A percentile compares a stretch with the other conserved stretches of the same genome.
phyloP scores from a whole-genome alignment of 2,329 filamentous ascomycete genomes.

The Macrophomina phaseolina region DNA sequence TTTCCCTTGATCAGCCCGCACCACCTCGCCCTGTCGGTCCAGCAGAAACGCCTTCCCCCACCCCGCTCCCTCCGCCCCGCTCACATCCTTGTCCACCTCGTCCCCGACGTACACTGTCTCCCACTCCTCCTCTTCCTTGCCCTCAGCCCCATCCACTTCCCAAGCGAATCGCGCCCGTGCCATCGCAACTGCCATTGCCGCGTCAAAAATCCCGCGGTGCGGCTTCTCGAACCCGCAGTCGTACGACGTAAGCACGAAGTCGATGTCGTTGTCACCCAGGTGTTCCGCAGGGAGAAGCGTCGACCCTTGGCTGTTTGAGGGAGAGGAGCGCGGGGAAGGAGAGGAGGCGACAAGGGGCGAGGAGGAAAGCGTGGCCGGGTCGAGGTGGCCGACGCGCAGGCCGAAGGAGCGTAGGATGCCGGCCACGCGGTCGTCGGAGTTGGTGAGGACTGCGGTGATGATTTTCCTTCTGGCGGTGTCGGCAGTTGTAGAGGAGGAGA shows the following conservation, averaged over 20 bases:
- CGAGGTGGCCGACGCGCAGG: slow-evolving; percentile 48
- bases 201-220: slow-evolving; percentile 59
- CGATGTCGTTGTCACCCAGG: slow-evolving; percentile 47
- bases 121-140: slow-evolving; percentile 31
- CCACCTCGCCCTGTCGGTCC: slow-evolving; percentile 38
- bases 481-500: neutral
- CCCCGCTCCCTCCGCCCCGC: slow-evolving; percentile 54
- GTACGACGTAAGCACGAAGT: slow-evolving; percentile 68
- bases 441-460: slow-evolving; percentile 65
- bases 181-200: slow-evolving; percentile 53
- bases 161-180: slow-evolving; percentile 41
- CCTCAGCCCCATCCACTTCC: slow-evolving; percentile 11
- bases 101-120: slow-evolving; percentile 62
- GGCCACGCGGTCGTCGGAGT: slow-evolving; percentile 67
- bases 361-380: neutral
- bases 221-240: slow-evolving; percentile 68
- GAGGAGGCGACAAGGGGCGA: no score
- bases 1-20: neutral
- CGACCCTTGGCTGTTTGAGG: neutral
- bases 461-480: slow-evolving; percentile 39
- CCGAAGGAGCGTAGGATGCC: slow-evolving; percentile 61
- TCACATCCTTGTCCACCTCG: slow-evolving; percentile 57
- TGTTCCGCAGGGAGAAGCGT: neutral
- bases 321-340: neutral
- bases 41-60: slow-evolving; percentile 54